Base-by-base conservation (phyloP, 2,329 filamentous ascomycete genomes). In the Karstenula rhodostoma region DNA sequence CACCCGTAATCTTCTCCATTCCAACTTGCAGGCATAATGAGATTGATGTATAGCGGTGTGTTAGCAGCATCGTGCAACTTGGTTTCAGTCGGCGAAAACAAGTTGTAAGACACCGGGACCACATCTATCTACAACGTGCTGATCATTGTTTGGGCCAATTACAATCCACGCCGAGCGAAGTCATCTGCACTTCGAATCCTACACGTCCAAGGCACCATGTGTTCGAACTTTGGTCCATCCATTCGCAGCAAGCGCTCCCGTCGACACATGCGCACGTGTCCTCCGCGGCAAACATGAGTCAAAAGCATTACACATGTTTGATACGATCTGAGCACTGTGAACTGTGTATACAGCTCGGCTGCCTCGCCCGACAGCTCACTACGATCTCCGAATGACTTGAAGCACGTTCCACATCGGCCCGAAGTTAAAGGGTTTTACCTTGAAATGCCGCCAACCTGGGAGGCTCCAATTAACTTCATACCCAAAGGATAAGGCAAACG, bases 121-220 rank as follows among this genome's bases (percentile, higher is more conserved):
- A 42, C 9, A 23, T 33, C 6, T 25, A 42, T 33, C 51, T 46
- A 35, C 42, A 55, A 55, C 29, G n/a, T 29, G 52, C 19, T 29
- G 52, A 55, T 55, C 52, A 17, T 19, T 10, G 12, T 23, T 25
- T 29, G 47, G 47, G 35, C 52, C 27, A 46, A 46, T 55, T 35
- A 35, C 29, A 35, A 8, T 17, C 4, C 22, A 42, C 22, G 42
- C 40, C 52, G 52, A 22, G 27, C 35, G 25, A 15, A 22, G 52
- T 55, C 52, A 55, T 55, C 52, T 46, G 52, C 52, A 44, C 51
- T 32, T 22, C 10, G 8, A 25, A 55, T 55, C 27, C 40, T 46
- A 23, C 52, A 55, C 19, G 25, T 35, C 29, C 22, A 25, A 46
- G n/a, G 8, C 29, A 12, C n/a, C 10, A 32, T 47, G 52, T 33